Percentiles rank a stretch among this genome's conserved stretches.
phyloP scores from a whole-genome alignment of 2,329 filamentous ascomycete genomes.

The Xylaria sp. region DNA sequence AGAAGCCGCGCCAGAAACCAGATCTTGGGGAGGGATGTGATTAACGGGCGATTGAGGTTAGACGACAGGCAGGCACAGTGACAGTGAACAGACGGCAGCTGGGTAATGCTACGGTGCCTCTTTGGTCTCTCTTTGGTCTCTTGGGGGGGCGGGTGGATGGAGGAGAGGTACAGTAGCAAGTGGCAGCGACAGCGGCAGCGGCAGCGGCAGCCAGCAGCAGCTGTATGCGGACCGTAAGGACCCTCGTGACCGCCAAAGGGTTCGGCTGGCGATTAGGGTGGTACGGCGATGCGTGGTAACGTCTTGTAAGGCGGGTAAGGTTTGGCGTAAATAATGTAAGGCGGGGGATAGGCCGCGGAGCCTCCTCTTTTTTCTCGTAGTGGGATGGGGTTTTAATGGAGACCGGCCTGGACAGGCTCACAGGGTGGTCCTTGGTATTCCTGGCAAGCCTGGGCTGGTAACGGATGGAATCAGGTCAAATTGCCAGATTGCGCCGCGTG shows the following conservation, averaged over 20 bases:
- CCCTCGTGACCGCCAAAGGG: constrained; percentile 26
- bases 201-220: too few species aligned
- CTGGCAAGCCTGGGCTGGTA: constrained; percentile 25
- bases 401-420: neutral
- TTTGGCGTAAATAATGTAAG: constrained; percentile 29
- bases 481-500: constrained; percentile 31
- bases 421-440: constrained; percentile 16
- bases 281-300: constrained; percentile 22
- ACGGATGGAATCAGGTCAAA: constrained; percentile 29
- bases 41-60: constrained; percentile 27
- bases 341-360: constrained; percentile 29
- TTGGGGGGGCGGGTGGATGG: constrained; percentile 7
- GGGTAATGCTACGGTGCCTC: neutral
- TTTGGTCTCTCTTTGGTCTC: constrained; percentile 11
- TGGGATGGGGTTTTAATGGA: constrained; percentile 19
- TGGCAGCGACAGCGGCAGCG: too few species aligned
- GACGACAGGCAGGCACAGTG: constrained; percentile 22
- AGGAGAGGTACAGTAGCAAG: constrained; percentile 9
- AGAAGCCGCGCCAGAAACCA: constrained; percentile 28
- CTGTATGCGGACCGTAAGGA: constrained; percentile 16
- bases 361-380: constrained; percentile 22
- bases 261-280: constrained; percentile 23
- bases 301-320: constrained; percentile 23
- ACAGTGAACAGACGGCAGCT: constrained; percentile 26
- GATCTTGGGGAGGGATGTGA: constrained; percentile 19